Evolutionary conservation across 345 rosid species (phyloP), one percentile per base, ranked within the genome.

Genomic region (Raphanus sativus): DNA sequence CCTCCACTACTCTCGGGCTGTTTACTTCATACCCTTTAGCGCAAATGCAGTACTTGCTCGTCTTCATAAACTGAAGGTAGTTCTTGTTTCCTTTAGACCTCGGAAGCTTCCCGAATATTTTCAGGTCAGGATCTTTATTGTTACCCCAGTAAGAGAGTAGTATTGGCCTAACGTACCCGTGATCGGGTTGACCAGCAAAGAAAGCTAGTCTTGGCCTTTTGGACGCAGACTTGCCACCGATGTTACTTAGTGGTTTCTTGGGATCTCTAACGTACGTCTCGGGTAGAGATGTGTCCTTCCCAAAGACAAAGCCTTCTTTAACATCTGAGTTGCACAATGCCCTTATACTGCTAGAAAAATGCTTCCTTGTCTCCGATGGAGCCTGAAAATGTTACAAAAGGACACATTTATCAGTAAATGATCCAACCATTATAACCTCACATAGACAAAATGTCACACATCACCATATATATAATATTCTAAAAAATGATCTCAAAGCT

Each of bases 31-130:
- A 87, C 26, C 98, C 98, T 85, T 85, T 90, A 0, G 98, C 90
- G 12, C 98, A 94, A 29, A 94, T 94, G 75, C 98, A 94, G 82
- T 87, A 94, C 84, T 89, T 94, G 86, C 97, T 94, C 76, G 96
- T 91, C 84, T 88, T 85, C 98, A 91, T 91, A 76, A 87, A 81
- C 69, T 83, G 83, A 5, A 78, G 62, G n/a, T 91, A 94, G 87
- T 83, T 88, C 85, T 73, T 90, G 75, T 88, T 86, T 34, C 92
- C 90, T 79, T 82, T 89, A 17, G 9, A 52, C 68, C 83, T 82
- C 0, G 94, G 96, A 87, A 94, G 72, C 62, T 15, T 69, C 52
- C 97, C 90, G 38, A 81, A 87, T 34, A 94, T 88, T 87, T 87
- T 94, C 89, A 94, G 82, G 86, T 90, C 96, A 0, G 96, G 90